Evolutionary conservation across 1,284 basidiomycete genomes (phyloP).

Genomic region (Marasmius sp.): DNA sequence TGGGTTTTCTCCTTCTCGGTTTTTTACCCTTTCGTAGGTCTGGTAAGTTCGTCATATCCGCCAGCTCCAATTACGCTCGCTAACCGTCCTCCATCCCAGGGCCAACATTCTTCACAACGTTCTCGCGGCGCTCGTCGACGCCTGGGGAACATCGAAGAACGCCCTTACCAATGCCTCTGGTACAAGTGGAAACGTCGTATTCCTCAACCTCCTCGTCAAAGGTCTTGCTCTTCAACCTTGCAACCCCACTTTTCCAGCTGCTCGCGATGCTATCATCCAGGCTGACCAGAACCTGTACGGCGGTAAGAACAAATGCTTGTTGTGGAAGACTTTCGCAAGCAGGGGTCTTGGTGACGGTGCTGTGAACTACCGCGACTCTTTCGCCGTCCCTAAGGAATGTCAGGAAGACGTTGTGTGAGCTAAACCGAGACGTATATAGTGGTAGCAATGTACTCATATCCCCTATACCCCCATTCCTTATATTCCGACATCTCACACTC

Average conservation of each 20-base stretch:
- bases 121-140: constrained; percentile 36
- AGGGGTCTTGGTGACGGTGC: constrained; percentile 33
- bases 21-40: not conserved
- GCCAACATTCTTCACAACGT: constrained; percentile 37
- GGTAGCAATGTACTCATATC: too few species aligned
- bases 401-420: constrained; percentile 9
- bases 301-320: constrained; percentile 32
- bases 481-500: too few species aligned
- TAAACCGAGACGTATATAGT: too few species aligned
- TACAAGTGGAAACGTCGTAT: constrained; percentile 32
- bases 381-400: not conserved
- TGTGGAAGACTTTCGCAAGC: constrained; percentile 36
- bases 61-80: not conserved
- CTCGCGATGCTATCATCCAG: constrained; percentile 32
- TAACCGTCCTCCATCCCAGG: constrained; percentile 17
- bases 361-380: constrained; percentile 8
- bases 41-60: not conserved
- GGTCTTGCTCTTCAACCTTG: constrained; percentile 31
- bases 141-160: constrained; percentile 24
- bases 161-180: constrained; percentile 27
- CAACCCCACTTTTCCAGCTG: constrained; percentile 28
- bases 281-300: constrained; percentile 34
- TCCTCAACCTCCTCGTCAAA: constrained; percentile 30
- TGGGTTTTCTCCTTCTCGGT: too few species aligned
- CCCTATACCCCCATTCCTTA: too few species aligned